Evolutionary conservation across 805 yeast species (phyloP), one percentile per base, ranked within the genome.

Genomic region (Wickerhamiella azyma): DNA sequence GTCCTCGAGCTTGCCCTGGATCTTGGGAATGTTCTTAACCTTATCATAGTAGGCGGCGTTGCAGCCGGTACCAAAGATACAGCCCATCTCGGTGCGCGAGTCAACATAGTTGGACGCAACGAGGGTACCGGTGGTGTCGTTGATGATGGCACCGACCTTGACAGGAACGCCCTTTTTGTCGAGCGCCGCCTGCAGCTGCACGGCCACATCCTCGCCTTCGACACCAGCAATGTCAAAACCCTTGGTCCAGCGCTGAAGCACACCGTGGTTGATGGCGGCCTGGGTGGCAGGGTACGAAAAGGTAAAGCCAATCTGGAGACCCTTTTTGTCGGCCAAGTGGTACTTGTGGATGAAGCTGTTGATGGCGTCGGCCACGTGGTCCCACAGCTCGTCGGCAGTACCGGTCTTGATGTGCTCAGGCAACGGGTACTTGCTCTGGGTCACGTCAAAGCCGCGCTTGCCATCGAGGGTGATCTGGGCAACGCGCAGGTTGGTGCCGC

Each of bases 51-150:
- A 89, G 47, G 96, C 96, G 64, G 96, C 96, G 64, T 89, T 89
- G 67, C 89, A 85, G 55, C 97, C 97, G 41, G 97, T 89, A 62
- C 97, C 98, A 63, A 86, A 89, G 57, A 89, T 89, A 60, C 85
- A 76, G 49, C 98, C 98, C 89, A 88, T 83, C 66, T 80, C 79
- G 53, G 95, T 79, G 56, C 76, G 77, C 32, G 89, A 76, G 62
- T 89, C 94, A 44, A 94, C 75, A 69, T 89, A 89, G 72, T 81
- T 77, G 42, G 96, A 86, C 29, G 97, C 97, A 51, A 89, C 94
- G 58, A 89, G 70, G 39, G 98, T 89, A 64, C 97, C 98, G 41
- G 96, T 85, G 53, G 98, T 89, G 65, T 89, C 98, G 67, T 88
- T 89, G 66, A 89, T 89, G 61, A 89, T 71, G 42, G 97, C 95